Evolutionary conservation across 1,284 basidiomycete species (phyloP).

Genomic region (Chondrostereum purpureum): DNA sequence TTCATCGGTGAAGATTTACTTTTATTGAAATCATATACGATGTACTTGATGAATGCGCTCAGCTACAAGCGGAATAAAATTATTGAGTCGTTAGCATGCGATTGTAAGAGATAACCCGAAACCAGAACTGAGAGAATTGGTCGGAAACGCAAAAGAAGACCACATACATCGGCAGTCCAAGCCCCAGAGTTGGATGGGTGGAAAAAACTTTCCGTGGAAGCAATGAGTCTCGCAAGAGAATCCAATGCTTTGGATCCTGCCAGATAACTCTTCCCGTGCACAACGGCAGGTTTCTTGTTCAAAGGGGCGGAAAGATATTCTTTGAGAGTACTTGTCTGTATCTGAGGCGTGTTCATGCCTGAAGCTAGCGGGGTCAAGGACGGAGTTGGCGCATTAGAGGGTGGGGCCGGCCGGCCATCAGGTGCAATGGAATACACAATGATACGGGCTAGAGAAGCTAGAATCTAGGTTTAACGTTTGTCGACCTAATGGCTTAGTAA

Average conservation of each 20-base stretch:
- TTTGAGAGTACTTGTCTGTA: constrained; percentile 36
- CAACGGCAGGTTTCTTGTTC: constrained; percentile 27
- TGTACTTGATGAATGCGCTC: constrained; percentile 79
- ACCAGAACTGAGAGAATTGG: not conserved
- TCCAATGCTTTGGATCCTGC: constrained; percentile 86
- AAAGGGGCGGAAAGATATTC: constrained; percentile 62
- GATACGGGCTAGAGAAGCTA: constrained; percentile 80
- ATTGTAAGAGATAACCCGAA: not conserved
- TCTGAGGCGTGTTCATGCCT: constrained; percentile 50
- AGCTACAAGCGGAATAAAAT: constrained; percentile 34
- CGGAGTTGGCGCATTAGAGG: constrained; percentile 49
- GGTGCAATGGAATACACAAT: constrained; percentile 88
- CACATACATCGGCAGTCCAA: constrained; percentile 63
- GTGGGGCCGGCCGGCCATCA: constrained; percentile 58
- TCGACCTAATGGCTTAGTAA: constrained; percentile 1
- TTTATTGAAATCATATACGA: constrained; percentile 85
- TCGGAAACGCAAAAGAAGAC: constrained; percentile 7
- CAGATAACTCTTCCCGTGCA: constrained; percentile 54
- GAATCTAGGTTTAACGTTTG: constrained; percentile 6
- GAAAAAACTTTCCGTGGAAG: constrained; percentile 86
- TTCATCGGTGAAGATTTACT: constrained; percentile 32
- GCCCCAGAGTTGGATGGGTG: constrained; percentile 73
- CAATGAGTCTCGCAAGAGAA: constrained; percentile 77
- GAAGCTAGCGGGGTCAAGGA: constrained; percentile 60
- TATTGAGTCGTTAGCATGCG: not conserved